Base-by-base conservation (phyloP, 2,329 filamentous ascomycete species). In the Aspergillus pseudoviridinutans region DNA sequence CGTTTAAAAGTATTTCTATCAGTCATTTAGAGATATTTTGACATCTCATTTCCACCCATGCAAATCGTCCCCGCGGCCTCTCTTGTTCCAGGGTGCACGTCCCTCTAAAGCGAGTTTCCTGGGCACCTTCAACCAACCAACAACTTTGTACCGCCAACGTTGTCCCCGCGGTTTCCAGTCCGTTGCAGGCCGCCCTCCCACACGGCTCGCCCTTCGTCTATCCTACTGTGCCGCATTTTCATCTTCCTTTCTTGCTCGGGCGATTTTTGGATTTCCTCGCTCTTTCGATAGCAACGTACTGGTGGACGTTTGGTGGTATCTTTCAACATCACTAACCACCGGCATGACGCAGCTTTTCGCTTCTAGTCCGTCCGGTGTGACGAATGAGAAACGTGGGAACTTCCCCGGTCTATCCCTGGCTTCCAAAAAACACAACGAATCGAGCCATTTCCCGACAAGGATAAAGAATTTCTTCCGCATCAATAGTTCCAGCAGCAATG, bases 391-490 rank as follows among this genome's bases (percentile, higher is more conserved):
- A 65, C 77, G 77, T 63, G 71, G 71, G 55, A 79, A 77, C 63
- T 79, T 79, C 62, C 72, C 77, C 56, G 68, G 75, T 64, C 70
- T 79, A 41, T 78, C 76, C 35, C 72, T 79, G 50, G 68, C 74
- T 12, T 73, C 76, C 51, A 78, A 75, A 65, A 79, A 79, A 63
- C 75, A 78, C 56, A 72, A 72, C 61, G 74, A 76, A 32, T 71
- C 72, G 3, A 68, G 68, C 63, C 83, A 86, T 67, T 77, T 86
- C 58, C 84, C 83, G 42, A 83, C 86, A 62, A 85, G 83, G 73
- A 84, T 88, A 76, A 87, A 85, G 77, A 87, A 86, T 71, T 87
- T 88, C 74, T 88, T 88, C 75, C 83, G 85, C 69, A 87, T 88
- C 74, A 85, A 80, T 70, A 85, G 79, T 69, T 79, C 75, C 56